A percentile compares a stretch with the other conserved stretches of the same genome.
These are phyloP conservation scores for Telopea speciosissima DNA, from an alignment of 177 flowering plant species.

Conservation along the genomic window DNA sequence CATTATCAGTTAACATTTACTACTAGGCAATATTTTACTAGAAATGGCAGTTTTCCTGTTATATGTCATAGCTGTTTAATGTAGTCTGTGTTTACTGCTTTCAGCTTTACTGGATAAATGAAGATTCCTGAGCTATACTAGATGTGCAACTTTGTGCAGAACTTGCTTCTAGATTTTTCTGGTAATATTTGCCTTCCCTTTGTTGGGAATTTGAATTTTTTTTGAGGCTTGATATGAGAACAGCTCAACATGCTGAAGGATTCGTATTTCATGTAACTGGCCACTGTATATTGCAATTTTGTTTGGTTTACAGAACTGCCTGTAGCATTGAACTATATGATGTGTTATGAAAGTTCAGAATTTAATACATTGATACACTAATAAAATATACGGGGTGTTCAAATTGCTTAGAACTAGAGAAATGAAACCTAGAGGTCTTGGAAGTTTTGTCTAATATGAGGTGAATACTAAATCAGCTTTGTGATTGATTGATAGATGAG, in stretches of 20 bases:
- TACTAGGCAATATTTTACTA: constrained; percentile 14
- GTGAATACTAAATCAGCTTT: constrained; percentile 50
- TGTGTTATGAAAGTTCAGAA: neutral
- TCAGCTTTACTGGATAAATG: constrained; percentile 84
- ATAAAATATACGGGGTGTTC: neutral
- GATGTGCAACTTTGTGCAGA: constrained; percentile 59
- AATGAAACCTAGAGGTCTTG: constrained; percentile 24
- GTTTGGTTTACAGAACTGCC: neutral
- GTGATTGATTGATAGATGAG: constrained; percentile 77
- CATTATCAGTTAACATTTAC: constrained; percentile 14
- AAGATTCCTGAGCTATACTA: constrained; percentile 72
- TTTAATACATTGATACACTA: neutral
- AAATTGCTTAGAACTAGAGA: constrained; percentile 2
- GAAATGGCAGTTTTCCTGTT: constrained; percentile 19
- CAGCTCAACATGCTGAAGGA: constrained; percentile 1
- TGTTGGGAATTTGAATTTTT: constrained; percentile 30
- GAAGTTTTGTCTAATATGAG: constrained; percentile 18
- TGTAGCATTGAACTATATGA: constrained; percentile 4
- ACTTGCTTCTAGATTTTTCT: constrained; percentile 57
- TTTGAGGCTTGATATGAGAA: constrained; percentile 4
- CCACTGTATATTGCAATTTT: neutral
- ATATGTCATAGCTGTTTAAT: constrained; percentile 39
- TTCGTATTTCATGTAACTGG: constrained; percentile 5
- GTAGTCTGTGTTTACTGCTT: constrained; percentile 70
- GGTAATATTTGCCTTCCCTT: constrained; percentile 68